Evolutionary conservation across 2,329 filamentous ascomycete genomes (phyloP), one percentile per base, ranked within the genome.

Genomic region (Arthrobotrys megalospora): DNA sequence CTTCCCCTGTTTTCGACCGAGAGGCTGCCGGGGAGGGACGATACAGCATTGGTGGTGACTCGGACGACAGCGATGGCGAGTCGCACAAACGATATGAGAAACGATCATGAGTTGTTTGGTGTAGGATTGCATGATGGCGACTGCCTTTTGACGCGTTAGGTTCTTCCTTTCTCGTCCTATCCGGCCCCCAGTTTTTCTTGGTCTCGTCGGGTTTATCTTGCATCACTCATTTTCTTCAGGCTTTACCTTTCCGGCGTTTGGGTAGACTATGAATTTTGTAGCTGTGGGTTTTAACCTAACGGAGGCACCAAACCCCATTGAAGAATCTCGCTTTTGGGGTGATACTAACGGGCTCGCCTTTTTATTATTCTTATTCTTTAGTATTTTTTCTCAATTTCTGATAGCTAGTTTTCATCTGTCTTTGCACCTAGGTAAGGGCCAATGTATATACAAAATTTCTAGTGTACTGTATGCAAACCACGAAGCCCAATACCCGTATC

Each of bases 11-110:
- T 65, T 80, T 80, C 14, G 84, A 84, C 24, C 78, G 82, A 63
- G 82, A 64, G 80, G 82, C 16, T 83, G 82, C 28, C 80, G 84
- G 50, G 83, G 85, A 86, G 50, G 85, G 86, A 71, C 86, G 86
- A 80, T 91, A 91, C 82, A 88, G 86, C 71, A 84, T 90, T 7
- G 89, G 88, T 16, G 88, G 85, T 16, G 88, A 86, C 64, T 90
- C 88, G 81, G 88, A 90, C 66, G 88, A 88, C 8, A 70, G 67
- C 38, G 50, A 72, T n/a, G 38, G 38, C 36, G 65, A 69, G 19
- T 16, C 71, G n/a, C 75, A 62, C 19, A 71, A 60, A 28, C 67
- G 67, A 14, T 63, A 63, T 28, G 72, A 72, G 53, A 78, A 67
- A 58, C 34, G 38, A 47, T 41, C 62, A 58, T 66, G 34, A 6